Conservation (phyloP, 2,329 filamentous ascomycete species). For the Leptodontidium sp. region DNA sequence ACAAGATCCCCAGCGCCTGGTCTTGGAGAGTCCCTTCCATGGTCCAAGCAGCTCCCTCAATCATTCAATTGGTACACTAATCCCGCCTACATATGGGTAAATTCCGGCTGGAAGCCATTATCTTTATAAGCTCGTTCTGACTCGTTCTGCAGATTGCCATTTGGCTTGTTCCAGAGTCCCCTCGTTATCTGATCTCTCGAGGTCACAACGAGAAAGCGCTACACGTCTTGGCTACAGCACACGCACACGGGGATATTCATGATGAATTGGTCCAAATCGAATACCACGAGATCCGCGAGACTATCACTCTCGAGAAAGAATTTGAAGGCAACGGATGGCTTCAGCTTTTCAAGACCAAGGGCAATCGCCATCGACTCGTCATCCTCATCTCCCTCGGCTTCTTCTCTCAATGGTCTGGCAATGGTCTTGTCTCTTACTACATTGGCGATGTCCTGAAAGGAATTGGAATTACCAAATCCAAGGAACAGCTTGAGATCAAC, state of each 20-base stretch:
- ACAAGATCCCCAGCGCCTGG: constrained; percentile 47
- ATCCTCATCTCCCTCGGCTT: constrained; percentile 62
- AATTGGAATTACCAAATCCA: constrained; percentile 47
- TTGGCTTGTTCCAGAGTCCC: constrained; percentile 50
- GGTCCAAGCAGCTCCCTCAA: constrained; percentile 45
- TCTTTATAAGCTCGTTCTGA: not conserved
- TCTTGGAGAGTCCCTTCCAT: constrained; percentile 48
- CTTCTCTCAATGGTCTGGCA: constrained; percentile 66
- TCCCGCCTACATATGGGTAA: no score
- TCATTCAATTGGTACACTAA: constrained; percentile 37
- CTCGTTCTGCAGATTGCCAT: constrained; percentile 27
- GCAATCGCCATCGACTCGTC: constrained; percentile 61
- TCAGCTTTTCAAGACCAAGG: constrained; percentile 58
- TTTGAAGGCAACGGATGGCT: constrained; percentile 55
- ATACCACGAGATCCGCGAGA: constrained; percentile 54
- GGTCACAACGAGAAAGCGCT: constrained; percentile 58
- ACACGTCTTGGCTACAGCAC: constrained; percentile 58
- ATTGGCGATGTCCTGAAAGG: constrained; percentile 48
- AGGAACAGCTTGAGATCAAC: constrained; percentile 39
- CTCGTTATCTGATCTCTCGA: constrained; percentile 52
- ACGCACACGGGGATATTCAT: constrained; percentile 49
- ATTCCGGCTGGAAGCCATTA: no score
- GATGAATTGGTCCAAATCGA: constrained; percentile 53
- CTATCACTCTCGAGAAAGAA: constrained; percentile 54
- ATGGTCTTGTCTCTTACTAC: constrained; percentile 56